Percentiles rank a stretch among this genome's conserved stretches.
These are phyloP conservation scores for Achaetomiella virescens DNA, from an alignment of 495 filamentous ascomycete genomes.

Conservation along the genomic window DNA sequence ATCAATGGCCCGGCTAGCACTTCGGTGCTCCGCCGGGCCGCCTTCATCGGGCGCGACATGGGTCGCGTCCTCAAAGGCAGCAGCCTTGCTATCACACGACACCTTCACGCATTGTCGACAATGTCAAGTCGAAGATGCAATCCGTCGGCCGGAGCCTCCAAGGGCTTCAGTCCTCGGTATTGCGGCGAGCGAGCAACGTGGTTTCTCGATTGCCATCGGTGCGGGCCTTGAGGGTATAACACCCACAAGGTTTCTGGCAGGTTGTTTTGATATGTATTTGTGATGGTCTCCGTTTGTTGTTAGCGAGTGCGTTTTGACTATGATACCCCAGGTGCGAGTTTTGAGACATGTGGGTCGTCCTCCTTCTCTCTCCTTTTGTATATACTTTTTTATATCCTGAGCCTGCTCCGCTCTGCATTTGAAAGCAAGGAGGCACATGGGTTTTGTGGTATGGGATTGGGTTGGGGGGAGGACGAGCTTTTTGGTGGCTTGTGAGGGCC, in stretches of 20 bases:
- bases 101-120: conserved; percentile 15
- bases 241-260: conserved; percentile 2
- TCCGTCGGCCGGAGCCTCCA: background rate
- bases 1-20: conserved; percentile 15
- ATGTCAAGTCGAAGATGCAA: conserved; percentile 26
- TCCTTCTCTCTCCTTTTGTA: conserved; percentile 17
- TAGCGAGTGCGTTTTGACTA: conserved; percentile 19
- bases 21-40: conserved; percentile 8
- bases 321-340: conserved; percentile 25
- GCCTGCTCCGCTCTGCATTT: conserved; percentile 2
- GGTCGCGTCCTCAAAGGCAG: conserved; percentile 1
- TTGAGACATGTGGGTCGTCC: conserved; percentile 28
- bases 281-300: conserved; percentile 10
- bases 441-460: conserved; percentile 14
- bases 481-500: conserved; percentile 14
- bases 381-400: conserved; percentile 14
- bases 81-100: conserved; percentile 3
- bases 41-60: background rate
- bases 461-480: conserved; percentile 9
- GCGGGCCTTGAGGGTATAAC: conserved; percentile 2
- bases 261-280: conserved; percentile 7
- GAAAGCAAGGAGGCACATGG: background rate
- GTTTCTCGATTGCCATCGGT: conserved; percentile 4
- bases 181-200: conserved; percentile 3
- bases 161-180: conserved; percentile 6